Evolutionary conservation across 2,329 filamentous ascomycete species (phyloP).

Genomic region (Aspergillus phoenicis): DNA sequence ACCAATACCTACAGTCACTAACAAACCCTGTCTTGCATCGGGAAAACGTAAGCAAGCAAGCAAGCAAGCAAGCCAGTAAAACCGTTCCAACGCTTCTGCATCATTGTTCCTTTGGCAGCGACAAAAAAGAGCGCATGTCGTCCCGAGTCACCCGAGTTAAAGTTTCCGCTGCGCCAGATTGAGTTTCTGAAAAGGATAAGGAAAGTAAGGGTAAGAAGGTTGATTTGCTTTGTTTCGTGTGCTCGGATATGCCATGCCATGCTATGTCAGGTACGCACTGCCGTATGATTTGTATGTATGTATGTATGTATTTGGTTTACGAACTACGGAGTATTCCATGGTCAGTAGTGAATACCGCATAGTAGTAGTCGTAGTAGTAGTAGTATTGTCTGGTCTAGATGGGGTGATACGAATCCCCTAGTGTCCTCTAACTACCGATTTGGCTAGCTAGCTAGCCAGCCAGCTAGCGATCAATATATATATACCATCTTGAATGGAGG

Average conservation of each 20-base stretch:
- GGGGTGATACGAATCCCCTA: background rate
- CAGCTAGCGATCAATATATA: too few relatives aligned
- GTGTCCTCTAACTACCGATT: too few relatives aligned
- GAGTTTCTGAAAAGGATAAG: background rate
- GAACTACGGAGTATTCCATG: background rate
- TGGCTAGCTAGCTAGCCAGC: too few relatives aligned
- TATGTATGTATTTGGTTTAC: background rate
- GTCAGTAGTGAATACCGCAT: background rate
- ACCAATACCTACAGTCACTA: too few relatives aligned
- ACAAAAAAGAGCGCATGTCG: too few relatives aligned
- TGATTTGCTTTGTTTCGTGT: background rate
- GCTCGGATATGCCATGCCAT: background rate
- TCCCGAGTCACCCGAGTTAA: slow-evolving; percentile 8
- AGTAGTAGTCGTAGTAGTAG: too few relatives aligned
- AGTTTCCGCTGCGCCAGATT: slow-evolving; percentile 9
- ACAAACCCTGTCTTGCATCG: too few relatives aligned
- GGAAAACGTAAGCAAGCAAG: too few relatives aligned
- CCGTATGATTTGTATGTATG: background rate
- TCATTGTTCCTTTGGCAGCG: slow-evolving; percentile 6
- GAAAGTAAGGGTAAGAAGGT: background rate
- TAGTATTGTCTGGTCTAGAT: background rate
- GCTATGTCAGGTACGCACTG: background rate
- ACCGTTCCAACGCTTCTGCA: slow-evolving; percentile 15
- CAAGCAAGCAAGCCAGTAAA: background rate
- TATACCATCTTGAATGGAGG: too few relatives aligned